Percentiles rank a stretch among this genome's conserved stretches.
These are phyloP conservation scores for Naganishia randhawae DNA, from an alignment of 768 basidiomycete species.

Conservation along the genomic window DNA sequence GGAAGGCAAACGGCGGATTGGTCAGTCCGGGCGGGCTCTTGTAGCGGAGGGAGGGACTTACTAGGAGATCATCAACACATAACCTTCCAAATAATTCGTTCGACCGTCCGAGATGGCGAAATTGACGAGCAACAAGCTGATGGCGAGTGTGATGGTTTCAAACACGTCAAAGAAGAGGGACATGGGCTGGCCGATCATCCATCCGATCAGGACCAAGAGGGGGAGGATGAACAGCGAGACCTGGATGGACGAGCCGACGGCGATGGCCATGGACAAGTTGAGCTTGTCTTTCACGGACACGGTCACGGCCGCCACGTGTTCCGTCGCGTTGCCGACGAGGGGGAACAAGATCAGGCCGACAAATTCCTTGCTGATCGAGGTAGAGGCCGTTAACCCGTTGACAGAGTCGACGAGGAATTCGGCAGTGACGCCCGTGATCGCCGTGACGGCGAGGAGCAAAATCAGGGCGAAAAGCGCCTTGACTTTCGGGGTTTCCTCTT, in stretches of 20 bases:
- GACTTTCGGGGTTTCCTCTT: conserved; percentile 47
- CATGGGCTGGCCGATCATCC: conserved; percentile 68
- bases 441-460: conserved; percentile 42
- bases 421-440: conserved; percentile 60
- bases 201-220: conserved; percentile 69
- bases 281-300: conserved; percentile 84
- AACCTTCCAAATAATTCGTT: conserved; percentile 25
- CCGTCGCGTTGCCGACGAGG: conserved; percentile 82
- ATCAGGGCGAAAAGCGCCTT: conserved; percentile 37
- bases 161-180: conserved; percentile 79
- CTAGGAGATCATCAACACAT: conserved; percentile 28
- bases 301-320: conserved; percentile 85
- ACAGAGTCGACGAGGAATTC: conserved; percentile 48
- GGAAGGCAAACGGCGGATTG: neutral
- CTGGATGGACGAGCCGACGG: conserved; percentile 81
- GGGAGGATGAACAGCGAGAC: conserved; percentile 50
- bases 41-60: conserved; percentile 1
- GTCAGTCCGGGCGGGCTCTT: neutral
- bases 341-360: conserved; percentile 87
- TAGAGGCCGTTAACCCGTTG: conserved; percentile 59
- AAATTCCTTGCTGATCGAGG: conserved; percentile 69
- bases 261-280: conserved; percentile 78
- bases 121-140: conserved; percentile 67
- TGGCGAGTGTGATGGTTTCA: conserved; percentile 64
- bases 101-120: conserved; percentile 71